These are phyloP conservation scores for Cryptococcus sp. DNA, from an alignment of 1,284 basidiomycete genomes.

Conservation along the genomic window DNA sequence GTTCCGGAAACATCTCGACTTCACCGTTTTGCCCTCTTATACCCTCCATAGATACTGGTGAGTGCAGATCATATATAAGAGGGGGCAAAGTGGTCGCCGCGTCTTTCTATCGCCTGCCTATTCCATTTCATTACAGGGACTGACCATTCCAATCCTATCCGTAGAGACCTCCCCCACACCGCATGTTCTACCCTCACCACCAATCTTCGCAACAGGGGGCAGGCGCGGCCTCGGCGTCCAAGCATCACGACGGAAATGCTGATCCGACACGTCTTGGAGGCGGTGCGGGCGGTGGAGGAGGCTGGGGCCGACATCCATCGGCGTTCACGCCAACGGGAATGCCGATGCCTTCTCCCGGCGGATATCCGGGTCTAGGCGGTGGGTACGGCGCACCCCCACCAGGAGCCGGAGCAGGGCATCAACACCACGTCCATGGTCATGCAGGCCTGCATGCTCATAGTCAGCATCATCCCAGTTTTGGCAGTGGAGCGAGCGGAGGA, in stretches of 20 bases:
- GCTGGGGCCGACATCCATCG: constrained; percentile 27
- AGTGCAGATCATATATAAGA: no score
- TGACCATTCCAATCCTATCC: background rate
- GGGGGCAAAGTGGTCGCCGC: no score
- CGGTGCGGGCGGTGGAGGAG: constrained; percentile 20
- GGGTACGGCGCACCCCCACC: constrained; percentile 26
- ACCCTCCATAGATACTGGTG: no score
- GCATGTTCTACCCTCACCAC: constrained; percentile 39
- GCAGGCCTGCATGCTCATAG: constrained; percentile 29
- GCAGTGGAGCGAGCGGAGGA: constrained; percentile 14
- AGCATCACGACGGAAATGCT: constrained; percentile 38
- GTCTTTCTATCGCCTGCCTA: no score
- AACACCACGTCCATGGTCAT: constrained; percentile 27
- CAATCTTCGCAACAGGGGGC: constrained; percentile 29
- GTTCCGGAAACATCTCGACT: no score
- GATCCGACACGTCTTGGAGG: constrained; percentile 15
- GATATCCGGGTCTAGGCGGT: constrained; percentile 22
- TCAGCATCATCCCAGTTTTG: constrained; percentile 17
- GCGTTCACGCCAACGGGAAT: constrained; percentile 25
- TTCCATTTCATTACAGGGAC: background rate
- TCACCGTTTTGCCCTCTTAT: no score
- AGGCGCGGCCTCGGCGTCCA: constrained; percentile 30
- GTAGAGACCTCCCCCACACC: constrained; percentile 12
- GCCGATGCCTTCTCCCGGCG: constrained; percentile 29
- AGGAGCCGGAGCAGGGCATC: constrained; percentile 24